Evolutionary conservation across 2,329 filamentous ascomycete genomes (phyloP), one percentile per base, ranked within the genome.

Genomic region (Myriosclerotinia curreyana): DNA sequence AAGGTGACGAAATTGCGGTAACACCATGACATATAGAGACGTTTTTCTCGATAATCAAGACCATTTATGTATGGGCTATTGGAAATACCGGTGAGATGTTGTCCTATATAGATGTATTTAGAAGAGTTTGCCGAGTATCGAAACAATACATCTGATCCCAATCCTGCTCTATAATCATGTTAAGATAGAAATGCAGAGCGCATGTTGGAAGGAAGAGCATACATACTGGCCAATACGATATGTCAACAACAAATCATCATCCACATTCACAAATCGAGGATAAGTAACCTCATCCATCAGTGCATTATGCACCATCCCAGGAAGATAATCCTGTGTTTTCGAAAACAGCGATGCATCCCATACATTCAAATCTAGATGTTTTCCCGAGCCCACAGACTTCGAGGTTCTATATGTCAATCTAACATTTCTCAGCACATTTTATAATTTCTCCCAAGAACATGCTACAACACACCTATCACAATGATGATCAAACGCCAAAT

Each of bases 61-160:
- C 71, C 71, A 38, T 73, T 71, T 25, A 73, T 67, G 38, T 73
- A 71, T 20, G 71, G 70, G 59, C 65, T 72, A 49, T 71, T 71
- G 0, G 63, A 65, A 28, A 70, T 54, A 15, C 71, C 70, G 8
- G 66, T 70, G 20, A 72, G 67, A 42, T 69, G 65, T 25, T 69
- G 67, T 6, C 69, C 70, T 6, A 71, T 53, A 34, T 69, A 71
- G 8, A 62, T 66, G 50, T 72, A 72, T 40, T 44, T 34, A 28
- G 69, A 66, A 2, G 66, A 71, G 15, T 25, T 40, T 28, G 66
- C 64, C 15, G 65, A 70, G 51, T 72, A 72, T 4, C 53, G 62
- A 40, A 69, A 70, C 2, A 71, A 53, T 1, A 71, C 40, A 54
- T 72, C 71, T n/a, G 69, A 70, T 14, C 71, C 70, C 34, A 65